A percentile compares a stretch with the other conserved stretches of the same genome.
These are phyloP conservation scores for Ceratocystis diversiconidia DNA, from an alignment of 2,329 filamentous ascomycete species.

Conservation along the genomic window DNA sequence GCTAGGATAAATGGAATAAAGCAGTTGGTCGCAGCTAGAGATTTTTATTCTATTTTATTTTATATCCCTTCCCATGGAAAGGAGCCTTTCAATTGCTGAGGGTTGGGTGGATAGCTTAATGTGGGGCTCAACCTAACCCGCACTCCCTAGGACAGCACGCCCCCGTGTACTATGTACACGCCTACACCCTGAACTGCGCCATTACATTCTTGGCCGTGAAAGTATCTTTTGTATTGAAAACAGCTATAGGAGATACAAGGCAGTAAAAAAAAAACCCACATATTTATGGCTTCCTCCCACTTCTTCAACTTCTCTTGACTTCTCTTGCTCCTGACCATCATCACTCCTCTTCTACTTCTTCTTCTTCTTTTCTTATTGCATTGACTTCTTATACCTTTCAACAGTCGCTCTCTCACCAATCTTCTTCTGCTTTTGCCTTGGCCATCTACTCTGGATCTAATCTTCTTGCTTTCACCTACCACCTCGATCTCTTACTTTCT, in stretches of 20 bases:
- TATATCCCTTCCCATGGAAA: too few relatives aligned
- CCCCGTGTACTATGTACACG: background rate
- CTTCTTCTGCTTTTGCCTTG: background rate
- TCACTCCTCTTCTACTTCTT: background rate
- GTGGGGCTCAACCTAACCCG: background rate
- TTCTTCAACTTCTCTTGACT: background rate
- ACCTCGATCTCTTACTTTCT: background rate
- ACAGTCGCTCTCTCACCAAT: background rate
- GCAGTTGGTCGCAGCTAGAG: background rate
- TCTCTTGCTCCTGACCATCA: background rate
- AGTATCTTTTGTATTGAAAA: background rate
- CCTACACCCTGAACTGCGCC: background rate
- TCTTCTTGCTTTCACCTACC: background rate
- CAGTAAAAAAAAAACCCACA: slow-evolving; percentile 14
- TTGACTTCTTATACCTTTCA: background rate
- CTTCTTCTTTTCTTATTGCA: background rate
- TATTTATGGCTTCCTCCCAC: slow-evolving; percentile 11
- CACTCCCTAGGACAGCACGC: background rate
- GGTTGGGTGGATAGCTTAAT: background rate
- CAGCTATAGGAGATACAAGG: background rate
- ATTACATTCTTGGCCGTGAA: background rate
- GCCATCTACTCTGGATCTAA: background rate
- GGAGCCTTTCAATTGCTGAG: background rate
- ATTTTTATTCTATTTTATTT: background rate
- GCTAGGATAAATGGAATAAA: background rate